Evolutionary conservation across 2,329 filamentous ascomycete species (phyloP), one percentile per base, ranked within the genome.

Genomic region (Penicillium sp.): DNA sequence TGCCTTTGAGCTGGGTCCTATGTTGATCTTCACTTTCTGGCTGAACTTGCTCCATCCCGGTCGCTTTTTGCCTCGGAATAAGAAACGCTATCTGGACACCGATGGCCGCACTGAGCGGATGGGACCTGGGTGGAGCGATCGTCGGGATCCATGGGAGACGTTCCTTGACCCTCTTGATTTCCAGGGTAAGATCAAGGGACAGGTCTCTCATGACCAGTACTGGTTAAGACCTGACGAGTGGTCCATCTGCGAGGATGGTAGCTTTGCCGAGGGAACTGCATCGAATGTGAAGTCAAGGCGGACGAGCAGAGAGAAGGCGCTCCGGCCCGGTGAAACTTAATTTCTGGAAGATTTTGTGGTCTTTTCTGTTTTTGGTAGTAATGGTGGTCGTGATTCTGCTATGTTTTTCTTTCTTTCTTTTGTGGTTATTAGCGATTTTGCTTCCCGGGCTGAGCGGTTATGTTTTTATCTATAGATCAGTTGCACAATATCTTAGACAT

Each of bases 1-100:
- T 59, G 72, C 65, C 13, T 77, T 78, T 56, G 76, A 79, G 57
- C 72, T 72, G 1, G 75, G 73, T 0, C 73, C 73, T 0, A 77
- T 78, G 70, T 63, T 76, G 15, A 54, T 78, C 1, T 78, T 73
- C 28, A 75, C 73, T 1, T 72, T 68, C 26, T 78, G 73, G 74
- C 63, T 78, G 9, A 77, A 76, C 26, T 15, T 76, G n/a, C 62
- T 78, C 30, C 76, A 78, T 59, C 76, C 75, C 6, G 76, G 75
- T n/a, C 67, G 68, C 35, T 69, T 68, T 50, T 61, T 79, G 28
- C 75, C 76, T 5, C 59, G 59, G 13, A 54, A 73, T 24, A 70
- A 70, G 28, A 68, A 55, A 1, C 66, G 64, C 3, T 77, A 75
- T 63, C 69, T 77, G 6, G 73, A 69, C 40, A 62, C 62, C 38